Percentiles rank a stretch among this genome's conserved stretches.
These are phyloP conservation scores for Fusarium sp. DNA, from an alignment of 2,329 filamentous ascomycete genomes.

Conservation along the genomic window DNA sequence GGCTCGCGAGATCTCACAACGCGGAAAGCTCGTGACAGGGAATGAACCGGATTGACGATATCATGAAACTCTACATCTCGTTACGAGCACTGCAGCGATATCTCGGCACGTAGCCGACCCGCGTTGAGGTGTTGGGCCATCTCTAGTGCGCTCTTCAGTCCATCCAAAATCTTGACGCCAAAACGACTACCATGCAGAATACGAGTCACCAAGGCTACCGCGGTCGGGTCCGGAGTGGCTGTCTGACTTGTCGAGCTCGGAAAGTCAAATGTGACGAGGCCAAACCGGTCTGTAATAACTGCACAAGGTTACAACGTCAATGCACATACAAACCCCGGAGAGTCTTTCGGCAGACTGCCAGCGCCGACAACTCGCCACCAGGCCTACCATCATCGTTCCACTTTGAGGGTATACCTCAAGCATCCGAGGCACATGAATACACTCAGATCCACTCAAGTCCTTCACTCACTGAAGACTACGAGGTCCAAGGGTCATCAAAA, in stretches of 20 bases:
- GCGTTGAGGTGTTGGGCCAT: background rate
- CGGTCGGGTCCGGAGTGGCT: background rate
- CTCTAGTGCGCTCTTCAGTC: background rate
- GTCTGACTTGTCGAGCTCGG: background rate
- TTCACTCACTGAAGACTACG: accelerated
- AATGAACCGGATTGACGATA: background rate
- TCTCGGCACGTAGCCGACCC: background rate
- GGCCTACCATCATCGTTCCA: background rate
- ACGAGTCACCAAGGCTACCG: background rate
- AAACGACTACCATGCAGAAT: background rate
- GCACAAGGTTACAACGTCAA: background rate
- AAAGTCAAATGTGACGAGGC: slow-evolving; percentile 2
- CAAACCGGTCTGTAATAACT: background rate
- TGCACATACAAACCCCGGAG: background rate
- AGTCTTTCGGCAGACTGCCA: background rate
- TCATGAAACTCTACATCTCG: background rate
- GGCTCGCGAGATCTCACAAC: background rate
- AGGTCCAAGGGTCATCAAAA: accelerated
- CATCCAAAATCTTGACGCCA: background rate
- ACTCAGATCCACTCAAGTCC: background rate
- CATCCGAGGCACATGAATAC: background rate
- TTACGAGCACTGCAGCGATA: background rate
- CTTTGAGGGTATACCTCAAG: background rate
- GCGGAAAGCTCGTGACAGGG: too few species aligned
- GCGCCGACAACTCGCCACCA: background rate